Base-by-base conservation (phyloP, 1,139 yeast species). In the Sugiyamaella neomexicana region DNA sequence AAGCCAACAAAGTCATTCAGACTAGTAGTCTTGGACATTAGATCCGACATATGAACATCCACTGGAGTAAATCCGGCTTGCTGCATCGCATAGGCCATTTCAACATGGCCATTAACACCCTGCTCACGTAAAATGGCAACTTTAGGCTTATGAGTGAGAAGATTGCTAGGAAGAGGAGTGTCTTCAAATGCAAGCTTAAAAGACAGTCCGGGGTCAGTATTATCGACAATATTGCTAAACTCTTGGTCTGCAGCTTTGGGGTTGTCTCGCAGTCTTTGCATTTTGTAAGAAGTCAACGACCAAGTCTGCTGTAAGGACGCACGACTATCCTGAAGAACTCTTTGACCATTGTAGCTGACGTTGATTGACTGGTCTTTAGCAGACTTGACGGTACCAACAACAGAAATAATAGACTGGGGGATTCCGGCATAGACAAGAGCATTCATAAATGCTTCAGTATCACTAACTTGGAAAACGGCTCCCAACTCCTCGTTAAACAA, bases 101-200 rank as follows among this genome's bases (percentile, higher is more conserved):
- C 99, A 78, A 86, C 89, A 72, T 93, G 97, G 32, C 98, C 96
- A 70, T 95, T 95, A 54, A 93, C 97, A 75, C 99, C 99, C 75
- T 95, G 99, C 70, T 95, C 99, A 75, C 99, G 87, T 67, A 95
- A 79, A 57, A 95, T 90, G 37, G 99, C 99, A 60, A 95, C 99
- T 72, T 83, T 86, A 49, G 99, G 99, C 67, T 77, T 82, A 20
- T 68, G 60, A 20, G 74, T 68, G 17, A 71, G 67, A 43, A 78
- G 68, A 38, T 71, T 65, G 7, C 43, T 34, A 2, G 48, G 43
- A 13, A 73, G 61, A 34, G 70, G 68, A 32, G 74, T 61, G 16
- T 60, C 57, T 56, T 82, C 79, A 66, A 75, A 93, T 2, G 95
- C 81, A 65, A 93, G 78, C 67, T 88, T 81, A 75, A 84, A 95